phyloP scores from a whole-genome alignment of 345 rosid genomes.

The Excoecaria agallocha region DNA sequence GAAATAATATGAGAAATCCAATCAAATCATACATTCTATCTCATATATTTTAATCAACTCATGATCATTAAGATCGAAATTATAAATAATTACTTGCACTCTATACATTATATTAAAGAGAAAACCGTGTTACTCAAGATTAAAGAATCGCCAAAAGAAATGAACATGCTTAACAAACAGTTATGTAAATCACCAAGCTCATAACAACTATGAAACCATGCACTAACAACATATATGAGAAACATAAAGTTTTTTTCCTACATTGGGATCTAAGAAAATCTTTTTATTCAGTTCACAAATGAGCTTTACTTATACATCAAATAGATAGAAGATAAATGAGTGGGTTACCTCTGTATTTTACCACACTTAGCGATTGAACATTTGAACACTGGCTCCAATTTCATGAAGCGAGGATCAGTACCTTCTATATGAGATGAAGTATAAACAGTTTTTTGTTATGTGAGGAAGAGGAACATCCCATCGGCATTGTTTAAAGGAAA shows the following conservation, averaged over 20 bases:
- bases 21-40: no score
- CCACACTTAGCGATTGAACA: constrained; percentile 71
- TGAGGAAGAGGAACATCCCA: constrained; percentile 93
- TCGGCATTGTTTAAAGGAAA: constrained; percentile 46
- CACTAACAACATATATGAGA: background rate
- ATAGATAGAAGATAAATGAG: constrained; percentile 13
- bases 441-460: constrained; percentile 48
- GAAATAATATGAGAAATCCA: no score
- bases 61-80: no score
- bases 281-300: background rate
- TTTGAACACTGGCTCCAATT: constrained; percentile 79
- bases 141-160: no score
- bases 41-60: no score
- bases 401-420: constrained; percentile 85
- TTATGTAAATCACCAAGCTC: no score
- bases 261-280: constrained; percentile 4
- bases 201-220: no score
- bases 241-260: background rate
- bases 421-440: constrained; percentile 50
- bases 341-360: constrained; percentile 57
- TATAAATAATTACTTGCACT: no score
- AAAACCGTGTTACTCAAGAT: no score
- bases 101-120: no score
- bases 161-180: no score
- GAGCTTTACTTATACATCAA: background rate